phyloP scores from a whole-genome alignment of 441 rosid genomes.

The Manihot esculenta region DNA sequence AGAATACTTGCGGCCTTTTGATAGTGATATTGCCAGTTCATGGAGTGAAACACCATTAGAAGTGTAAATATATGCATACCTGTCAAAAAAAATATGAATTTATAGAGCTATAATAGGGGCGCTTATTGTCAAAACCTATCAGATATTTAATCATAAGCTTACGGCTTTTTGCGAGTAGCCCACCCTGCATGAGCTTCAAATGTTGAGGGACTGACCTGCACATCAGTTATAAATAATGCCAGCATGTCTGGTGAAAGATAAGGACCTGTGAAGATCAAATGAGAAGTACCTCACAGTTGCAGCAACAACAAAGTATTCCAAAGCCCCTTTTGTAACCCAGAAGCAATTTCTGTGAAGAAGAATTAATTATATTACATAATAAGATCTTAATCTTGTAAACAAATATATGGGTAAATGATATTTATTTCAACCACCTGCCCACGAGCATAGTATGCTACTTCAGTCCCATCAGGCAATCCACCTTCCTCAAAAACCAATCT shows the following conservation, averaged over 20 bases:
- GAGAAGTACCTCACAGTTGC: conserved; percentile 80
- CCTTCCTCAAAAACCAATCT: conserved; percentile 68
- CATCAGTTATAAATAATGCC: conserved; percentile 23
- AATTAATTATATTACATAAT: conserved; percentile 26
- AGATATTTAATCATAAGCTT: conserved; percentile 31
- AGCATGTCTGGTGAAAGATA: conserved; percentile 13
- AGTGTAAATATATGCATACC: conserved; percentile 87
- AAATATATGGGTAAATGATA: conserved; percentile 19
- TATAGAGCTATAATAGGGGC: not conserved
- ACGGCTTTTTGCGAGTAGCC: conserved; percentile 96
- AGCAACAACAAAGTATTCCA: conserved; percentile 87
- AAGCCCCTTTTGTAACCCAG: conserved; percentile 83
- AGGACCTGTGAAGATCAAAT: conserved; percentile 16
- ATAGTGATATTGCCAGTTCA: conserved; percentile 87
- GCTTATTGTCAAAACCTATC: conserved; percentile 4
- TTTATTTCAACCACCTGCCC: conserved; percentile 56
- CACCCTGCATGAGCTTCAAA: conserved; percentile 99
- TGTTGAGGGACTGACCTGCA: conserved; percentile 96
- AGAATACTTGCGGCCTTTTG: conserved; percentile 72
- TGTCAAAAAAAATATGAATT: conserved; percentile 37
- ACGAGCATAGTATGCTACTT: conserved; percentile 74
- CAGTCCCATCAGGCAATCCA: conserved; percentile 85
- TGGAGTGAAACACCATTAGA: conserved; percentile 96
- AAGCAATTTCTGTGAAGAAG: conserved; percentile 74
- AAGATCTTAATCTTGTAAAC: conserved; percentile 16